A percentile compares a stretch with the other conserved stretches of the same genome.
Conservation (phyloP, 306 rosid species). For the Luffa aegyptiaca region DNA sequence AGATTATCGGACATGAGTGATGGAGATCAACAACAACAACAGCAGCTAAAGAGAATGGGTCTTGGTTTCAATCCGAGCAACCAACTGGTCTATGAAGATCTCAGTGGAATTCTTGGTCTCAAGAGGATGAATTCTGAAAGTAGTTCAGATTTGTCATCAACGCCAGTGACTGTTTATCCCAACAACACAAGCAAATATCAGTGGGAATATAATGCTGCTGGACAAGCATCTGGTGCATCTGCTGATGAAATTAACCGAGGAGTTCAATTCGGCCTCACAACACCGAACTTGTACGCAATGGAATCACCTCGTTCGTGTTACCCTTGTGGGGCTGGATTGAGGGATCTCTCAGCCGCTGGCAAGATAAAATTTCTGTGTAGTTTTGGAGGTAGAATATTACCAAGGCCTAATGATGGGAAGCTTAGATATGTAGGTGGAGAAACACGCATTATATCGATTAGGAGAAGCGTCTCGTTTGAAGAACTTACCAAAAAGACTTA, state of each 20-base stretch:
- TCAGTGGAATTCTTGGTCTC: conserved; percentile 25
- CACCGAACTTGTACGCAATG: conserved; percentile 20
- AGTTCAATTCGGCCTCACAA: conserved; percentile 24
- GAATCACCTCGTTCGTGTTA: conserved; percentile 47
- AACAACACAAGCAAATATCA: conserved; percentile 30
- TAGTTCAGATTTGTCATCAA: conserved; percentile 35
- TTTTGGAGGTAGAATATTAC: conserved; percentile 83
- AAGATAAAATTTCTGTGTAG: conserved; percentile 87
- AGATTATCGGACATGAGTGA: conserved; percentile 34
- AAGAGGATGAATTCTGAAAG: conserved; percentile 34
- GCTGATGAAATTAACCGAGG: conserved; percentile 10
- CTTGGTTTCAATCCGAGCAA: conserved; percentile 23
- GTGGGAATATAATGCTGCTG: conserved; percentile 33
- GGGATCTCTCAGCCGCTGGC: conserved; percentile 34
- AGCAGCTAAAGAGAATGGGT: conserved; percentile 28
- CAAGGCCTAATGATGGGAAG: conserved; percentile 76
- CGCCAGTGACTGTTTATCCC: conserved; percentile 26
- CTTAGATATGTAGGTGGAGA: conserved; percentile 92
- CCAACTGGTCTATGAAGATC: conserved; percentile 37
- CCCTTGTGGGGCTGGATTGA: conserved; percentile 30
- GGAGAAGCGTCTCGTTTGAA: conserved; percentile 38
- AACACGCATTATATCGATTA: conserved; percentile 65
- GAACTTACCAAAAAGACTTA: conserved; percentile 58
- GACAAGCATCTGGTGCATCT: conserved; percentile 17
- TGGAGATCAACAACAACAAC: conserved; percentile 29